Percentiles rank a stretch among this genome's conserved stretches.
These are phyloP conservation scores for Geranium brycei DNA, from an alignment of 345 rosid genomes.

Conservation along the genomic window DNA sequence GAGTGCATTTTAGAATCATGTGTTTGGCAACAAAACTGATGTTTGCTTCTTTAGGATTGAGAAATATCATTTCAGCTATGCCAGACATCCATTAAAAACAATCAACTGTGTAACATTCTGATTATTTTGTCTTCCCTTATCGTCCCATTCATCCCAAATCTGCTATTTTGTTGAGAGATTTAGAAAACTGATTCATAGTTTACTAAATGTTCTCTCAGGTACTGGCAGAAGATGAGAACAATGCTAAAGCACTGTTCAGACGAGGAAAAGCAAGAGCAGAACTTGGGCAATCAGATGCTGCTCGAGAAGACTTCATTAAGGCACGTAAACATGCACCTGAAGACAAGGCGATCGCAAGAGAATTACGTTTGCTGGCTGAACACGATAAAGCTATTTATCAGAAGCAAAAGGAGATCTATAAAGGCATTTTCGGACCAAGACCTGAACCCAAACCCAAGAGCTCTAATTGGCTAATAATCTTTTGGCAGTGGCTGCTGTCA, in stretches of 20 bases:
- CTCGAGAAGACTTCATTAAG: constrained; percentile 72
- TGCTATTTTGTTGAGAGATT: not conserved
- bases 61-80: too few species aligned
- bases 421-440: constrained; percentile 60
- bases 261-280: constrained; percentile 85
- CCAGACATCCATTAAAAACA: too few species aligned
- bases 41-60: too few species aligned
- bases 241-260: constrained; percentile 77
- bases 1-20: too few species aligned
- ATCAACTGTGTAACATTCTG: too few species aligned
- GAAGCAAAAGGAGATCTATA: constrained; percentile 76
- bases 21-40: too few species aligned
- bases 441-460: constrained; percentile 35
- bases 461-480: constrained; percentile 27
- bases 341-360: constrained; percentile 68
- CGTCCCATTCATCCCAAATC: not conserved
- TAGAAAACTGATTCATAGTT: not conserved
- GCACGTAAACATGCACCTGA: constrained; percentile 74
- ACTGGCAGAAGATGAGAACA: constrained; percentile 76
- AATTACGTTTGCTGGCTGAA: constrained; percentile 55
- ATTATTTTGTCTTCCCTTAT: too few species aligned
- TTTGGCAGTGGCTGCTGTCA: constrained; percentile 38
- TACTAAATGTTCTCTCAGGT: constrained; percentile 32
- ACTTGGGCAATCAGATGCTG: constrained; percentile 87
- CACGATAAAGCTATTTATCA: constrained; percentile 71